Base-by-base conservation (phyloP, 495 filamentous ascomycete species). In the Rhypophila decipiens region DNA sequence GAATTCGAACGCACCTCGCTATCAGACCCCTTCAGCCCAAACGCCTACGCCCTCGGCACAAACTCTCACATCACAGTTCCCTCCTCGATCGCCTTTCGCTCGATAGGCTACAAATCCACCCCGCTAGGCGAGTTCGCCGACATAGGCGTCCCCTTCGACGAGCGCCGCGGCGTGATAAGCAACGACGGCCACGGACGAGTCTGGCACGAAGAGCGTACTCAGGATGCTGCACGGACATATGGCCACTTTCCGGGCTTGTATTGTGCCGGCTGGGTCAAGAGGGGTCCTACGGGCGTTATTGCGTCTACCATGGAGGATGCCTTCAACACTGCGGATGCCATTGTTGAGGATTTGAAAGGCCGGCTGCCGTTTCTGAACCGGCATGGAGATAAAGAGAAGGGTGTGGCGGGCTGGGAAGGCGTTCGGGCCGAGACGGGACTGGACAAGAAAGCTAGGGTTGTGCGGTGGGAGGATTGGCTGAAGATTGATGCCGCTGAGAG, bases 241-340 rank as follows among this genome's bases (percentile, higher is more conserved):
- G 71, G 22, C 13, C 13, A 22, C 29, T 66, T 95, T 1, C 85
- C 87, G 2, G 94, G 94, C 1, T 58, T 96, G 15, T 98, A 98
- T 65, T 91, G 88, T 53, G 87, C 90, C 18, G 93, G 93, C 3
- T 98, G 93, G 93, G 90, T 95, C 18, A 97, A 97, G 67, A 76
- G 88, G 35, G 93, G 93, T 1, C 94, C 93, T 0, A 95, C 90
- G 4, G 93, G 93, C 5, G 91, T 96, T 3, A 97, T 98, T 63
- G 91, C 93, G 9, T 88, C 83, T 22, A 98, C 93, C 0, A 95
- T 98, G 91, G 82, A 84, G 43, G 94, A 97, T 65, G 94, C 90
- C 1, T 96, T 96, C 58, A 76, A 78, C 15, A 96, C 90, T 2
- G 94, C 82, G 0, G 89, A 95, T 61, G 80, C 82, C 2, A 83